A percentile compares a stretch with the other conserved stretches of the same genome.
Evolutionary conservation across 116 monocot species (phyloP).

Genomic region (Papilionanthe hybrid): DNA sequence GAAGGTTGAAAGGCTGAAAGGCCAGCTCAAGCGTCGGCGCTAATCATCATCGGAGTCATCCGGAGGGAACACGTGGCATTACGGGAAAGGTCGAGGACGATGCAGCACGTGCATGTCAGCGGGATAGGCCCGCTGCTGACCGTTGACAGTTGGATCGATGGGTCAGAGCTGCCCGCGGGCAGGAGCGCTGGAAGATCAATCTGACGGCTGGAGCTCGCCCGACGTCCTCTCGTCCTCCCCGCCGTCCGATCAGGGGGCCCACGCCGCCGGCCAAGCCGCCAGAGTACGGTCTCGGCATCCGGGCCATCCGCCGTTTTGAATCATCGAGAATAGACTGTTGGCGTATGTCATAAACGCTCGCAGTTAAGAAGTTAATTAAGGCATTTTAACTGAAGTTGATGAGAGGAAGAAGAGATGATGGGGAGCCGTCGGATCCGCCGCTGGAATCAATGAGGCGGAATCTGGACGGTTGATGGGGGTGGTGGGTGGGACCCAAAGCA

Average conservation of each 20-base stretch:
- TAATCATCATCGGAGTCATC: neutral
- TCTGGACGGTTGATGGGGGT: neutral
- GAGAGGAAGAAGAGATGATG: neutral
- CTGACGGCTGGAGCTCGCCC: neutral
- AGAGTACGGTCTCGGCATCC: neutral
- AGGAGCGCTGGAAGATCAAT: neutral
- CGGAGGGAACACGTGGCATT: neutral
- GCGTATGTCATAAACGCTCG: neutral
- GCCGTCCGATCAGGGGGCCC: neutral
- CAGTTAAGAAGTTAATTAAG: neutral
- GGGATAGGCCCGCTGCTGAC: neutral
- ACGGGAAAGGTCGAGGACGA: neutral
- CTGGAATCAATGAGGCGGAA: neutral
- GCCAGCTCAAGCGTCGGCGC: neutral
- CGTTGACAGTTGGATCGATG: neutral
- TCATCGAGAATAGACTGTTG: neutral
- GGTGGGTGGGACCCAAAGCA: neutral
- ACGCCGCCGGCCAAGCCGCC: neutral
- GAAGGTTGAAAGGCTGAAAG: neutral
- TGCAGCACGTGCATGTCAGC: neutral
- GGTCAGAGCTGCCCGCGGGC: slow-evolving; percentile 2
- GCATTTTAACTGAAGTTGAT: neutral
- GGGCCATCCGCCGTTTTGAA: neutral
- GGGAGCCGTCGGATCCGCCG: neutral
- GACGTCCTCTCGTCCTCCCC: neutral